Evolutionary conservation across 2,329 filamentous ascomycete species (phyloP), one percentile per base, ranked within the genome.

Genomic region (Ramularia endophylla): DNA sequence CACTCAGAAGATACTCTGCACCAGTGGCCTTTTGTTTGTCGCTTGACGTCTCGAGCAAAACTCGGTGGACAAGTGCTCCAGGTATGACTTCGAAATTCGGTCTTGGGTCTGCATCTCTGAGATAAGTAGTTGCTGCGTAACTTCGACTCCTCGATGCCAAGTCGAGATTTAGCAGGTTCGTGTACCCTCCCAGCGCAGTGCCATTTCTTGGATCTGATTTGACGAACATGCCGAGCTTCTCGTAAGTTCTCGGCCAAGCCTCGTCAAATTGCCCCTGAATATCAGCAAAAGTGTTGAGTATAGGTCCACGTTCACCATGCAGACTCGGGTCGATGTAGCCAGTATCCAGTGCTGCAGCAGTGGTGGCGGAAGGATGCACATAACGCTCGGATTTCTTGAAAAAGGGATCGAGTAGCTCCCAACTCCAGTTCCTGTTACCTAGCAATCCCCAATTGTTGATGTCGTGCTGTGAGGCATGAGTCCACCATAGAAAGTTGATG

Each of bases 381-480:
- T 40, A 40, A 8, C 22, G 27, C 15, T 48, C 40, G 7, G 48
- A 46, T 18, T 29, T 43, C 5, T 35, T 17, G 19, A 46, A 53
- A 28, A 44, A 46, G 9, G 47, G 47, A 17, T 44, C 18, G 7
- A 51, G 34, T 4, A 28, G 35, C 15, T 42, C 19, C 48, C 46
- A 51, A 40, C 61, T 64, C 62, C 72, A 77, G 6, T 50, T 50
- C 0, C 20, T 22, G 30, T 58, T 57, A 11, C 55, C 56, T 2
- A 58, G 43, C 9, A 43, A 40, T 4, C 46, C 58, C 64, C 64
- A 67, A 11, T 52, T 56, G 45, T 66, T 51, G 28, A 58, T 43
- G 19, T 50, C 43, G 15, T 37, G 20, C 35, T 44, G 37, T 4
- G 45, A 48, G 12, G 45, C 42, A 27, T 51, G 40, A 4, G 40